Base-by-base conservation (phyloP, 1,139 yeast genomes). In the Hansenula lynferdii region DNA sequence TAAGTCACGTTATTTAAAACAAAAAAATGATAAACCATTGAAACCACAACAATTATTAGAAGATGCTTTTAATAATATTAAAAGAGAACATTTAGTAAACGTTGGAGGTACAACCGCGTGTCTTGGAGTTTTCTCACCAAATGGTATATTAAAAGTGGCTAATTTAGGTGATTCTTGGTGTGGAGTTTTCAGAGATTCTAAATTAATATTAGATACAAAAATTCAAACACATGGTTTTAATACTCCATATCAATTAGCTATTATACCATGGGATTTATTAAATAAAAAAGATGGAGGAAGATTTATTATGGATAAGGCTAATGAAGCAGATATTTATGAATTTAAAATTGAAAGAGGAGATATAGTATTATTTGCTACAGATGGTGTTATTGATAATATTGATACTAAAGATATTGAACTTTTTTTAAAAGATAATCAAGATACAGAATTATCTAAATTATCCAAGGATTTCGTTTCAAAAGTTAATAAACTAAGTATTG, bases 51-150 rank as follows among this genome's bases (percentile, higher is more conserved):
- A 66, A 5, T 61, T 87, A 35, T 66, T 89, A 22, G 61, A 64
- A 2, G 39, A 58, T 23, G 82, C 95, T 1, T 89, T 78, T 53
- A 54, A 64, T 1, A 63, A 70, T 31, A 70, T 89, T 10, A 60
- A 67, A 42, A 47, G 58, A 2, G 77, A 78, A 9, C 78, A 80
- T 1, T 69, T 67, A 34, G 95, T 84, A 9, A 76, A 80, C 57
- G 95, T 90, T 28, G 98, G 98, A 5, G 95, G 97, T n/a, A 86
- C 97, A 2, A 92, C 98, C 1, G 90, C 95, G 2, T 86, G 96
- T 53, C 72, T 85, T 36, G 97, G 96, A 1, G 72, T 84, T 6
- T 75, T 86, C 34, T 66, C 78, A 14, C 67, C 78, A 2, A 69
- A 72, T 15, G 79, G 78, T 8, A 60, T 61, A 27, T 59, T 92